Evolutionary conservation across 1,139 yeast genomes (phyloP).

Genomic region (Blastobotrys buckinghamii): DNA sequence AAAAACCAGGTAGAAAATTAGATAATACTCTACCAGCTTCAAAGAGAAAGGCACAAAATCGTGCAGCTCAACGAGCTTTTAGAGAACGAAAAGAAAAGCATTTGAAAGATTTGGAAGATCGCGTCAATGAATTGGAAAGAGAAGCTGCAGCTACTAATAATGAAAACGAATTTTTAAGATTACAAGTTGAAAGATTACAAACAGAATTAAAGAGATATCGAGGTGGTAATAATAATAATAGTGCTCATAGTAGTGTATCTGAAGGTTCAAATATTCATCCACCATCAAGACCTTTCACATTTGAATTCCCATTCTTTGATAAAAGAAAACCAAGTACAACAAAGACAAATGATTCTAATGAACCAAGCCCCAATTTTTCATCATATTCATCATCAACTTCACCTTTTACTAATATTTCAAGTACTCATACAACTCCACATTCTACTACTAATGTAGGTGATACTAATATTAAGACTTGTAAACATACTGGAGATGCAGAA

Average conservation of each 20-base stretch:
- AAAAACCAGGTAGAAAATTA: slow-evolving; percentile 66
- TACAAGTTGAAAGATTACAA: slow-evolving; percentile 72
- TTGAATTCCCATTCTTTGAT: slow-evolving; percentile 40
- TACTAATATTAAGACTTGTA: slow-evolving; percentile 1
- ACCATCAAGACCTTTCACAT: slow-evolving; percentile 26
- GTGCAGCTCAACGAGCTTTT: slow-evolving; percentile 97
- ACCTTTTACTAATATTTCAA: slow-evolving; percentile 8
- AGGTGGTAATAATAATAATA: not conserved
- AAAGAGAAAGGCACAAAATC: slow-evolving; percentile 91
- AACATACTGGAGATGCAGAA: slow-evolving; percentile 1
- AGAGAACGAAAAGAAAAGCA: slow-evolving; percentile 88
- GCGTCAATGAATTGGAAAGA: slow-evolving; percentile 64
- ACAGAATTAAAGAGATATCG: slow-evolving; percentile 58
- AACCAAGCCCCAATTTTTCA: slow-evolving; percentile 2
- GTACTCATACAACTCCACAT: slow-evolving; percentile 5
- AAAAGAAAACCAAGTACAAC: not conserved
- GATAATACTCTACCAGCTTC: slow-evolving; percentile 71
- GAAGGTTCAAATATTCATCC: not conserved
- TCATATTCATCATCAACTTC: slow-evolving; percentile 3
- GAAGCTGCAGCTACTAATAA: slow-evolving; percentile 57
- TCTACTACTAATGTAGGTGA: not conserved
- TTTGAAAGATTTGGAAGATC: slow-evolving; percentile 78
- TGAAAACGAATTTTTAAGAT: slow-evolving; percentile 67
- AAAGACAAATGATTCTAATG: not conserved
- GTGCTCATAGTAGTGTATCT: too few relatives aligned